Conservation (phyloP, 768 basidiomycete species). For the Fomitopsis serialis region DNA sequence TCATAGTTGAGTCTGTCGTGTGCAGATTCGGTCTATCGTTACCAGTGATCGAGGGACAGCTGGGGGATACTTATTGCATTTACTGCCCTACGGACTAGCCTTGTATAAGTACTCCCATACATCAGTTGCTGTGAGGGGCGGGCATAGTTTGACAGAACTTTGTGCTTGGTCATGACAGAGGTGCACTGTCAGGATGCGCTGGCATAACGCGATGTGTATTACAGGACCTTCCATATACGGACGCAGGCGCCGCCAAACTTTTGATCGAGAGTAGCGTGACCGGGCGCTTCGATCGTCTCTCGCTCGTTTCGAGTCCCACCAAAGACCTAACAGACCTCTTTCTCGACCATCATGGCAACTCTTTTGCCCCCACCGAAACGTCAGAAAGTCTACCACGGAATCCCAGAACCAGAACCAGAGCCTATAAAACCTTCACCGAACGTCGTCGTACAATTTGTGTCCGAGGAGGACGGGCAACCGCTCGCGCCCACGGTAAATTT, state of each 20-base stretch:
- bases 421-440: conserved; percentile 46
- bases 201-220: too few species aligned
- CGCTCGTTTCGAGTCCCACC: not conserved
- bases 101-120: too few species aligned
- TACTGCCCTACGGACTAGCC: too few species aligned
- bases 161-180: too few species aligned
- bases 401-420: conserved; percentile 58
- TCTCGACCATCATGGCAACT: conserved; percentile 59
- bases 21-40: not conserved
- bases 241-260: too few species aligned
- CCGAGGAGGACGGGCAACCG: conserved; percentile 75
- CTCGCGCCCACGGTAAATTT: conserved; percentile 87
- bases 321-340: not conserved
- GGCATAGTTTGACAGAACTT: too few species aligned
- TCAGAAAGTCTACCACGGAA: conserved; percentile 74
- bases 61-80: too few species aligned
- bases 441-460: conserved; percentile 88
- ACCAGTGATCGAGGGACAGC: not conserved
- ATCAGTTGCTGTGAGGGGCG: too few species aligned
- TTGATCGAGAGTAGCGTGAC: not conserved
- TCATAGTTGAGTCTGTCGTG: too few species aligned
- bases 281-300: not conserved
- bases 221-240: too few species aligned
- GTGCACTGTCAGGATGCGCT: too few species aligned
- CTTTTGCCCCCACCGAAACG: conserved; percentile 86